Percentiles rank a stretch among this genome's conserved stretches.
These are phyloP conservation scores for Clarkia xantiana DNA, from an alignment of 345 rosid species.

Conservation along the genomic window DNA sequence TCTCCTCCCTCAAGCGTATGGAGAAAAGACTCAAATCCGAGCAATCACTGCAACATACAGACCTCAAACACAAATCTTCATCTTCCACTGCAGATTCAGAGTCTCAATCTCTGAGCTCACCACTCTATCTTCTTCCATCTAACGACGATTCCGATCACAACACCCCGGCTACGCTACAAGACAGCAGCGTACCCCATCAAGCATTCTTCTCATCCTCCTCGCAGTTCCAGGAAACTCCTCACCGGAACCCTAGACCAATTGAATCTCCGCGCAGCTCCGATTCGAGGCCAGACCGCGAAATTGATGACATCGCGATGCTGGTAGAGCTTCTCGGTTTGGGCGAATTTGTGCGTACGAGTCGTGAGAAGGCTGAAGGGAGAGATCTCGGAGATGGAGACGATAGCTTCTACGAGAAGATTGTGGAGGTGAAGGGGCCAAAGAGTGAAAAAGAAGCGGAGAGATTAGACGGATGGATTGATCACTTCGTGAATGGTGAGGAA, in stretches of 20 bases:
- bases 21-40: slow-evolving; percentile 2
- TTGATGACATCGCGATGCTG: slow-evolving; percentile 20
- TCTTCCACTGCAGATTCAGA: not conserved
- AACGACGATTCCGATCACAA: not conserved
- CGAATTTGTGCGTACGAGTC: slow-evolving; percentile 1
- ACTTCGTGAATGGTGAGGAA: slow-evolving; percentile 15
- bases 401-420: slow-evolving; percentile 33
- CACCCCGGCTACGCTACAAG: slow-evolving; percentile 10
- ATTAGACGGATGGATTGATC: slow-evolving; percentile 30
- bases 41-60: not conserved
- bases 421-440: slow-evolving; percentile 39
- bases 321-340: slow-evolving; percentile 24
- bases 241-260: slow-evolving; percentile 10
- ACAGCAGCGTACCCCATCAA: slow-evolving; percentile 32
- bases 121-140: slow-evolving; percentile 1
- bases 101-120: not conserved
- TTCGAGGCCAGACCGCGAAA: not conserved
- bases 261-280: not conserved
- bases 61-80: not conserved
- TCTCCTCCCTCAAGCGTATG: slow-evolving; percentile 1
- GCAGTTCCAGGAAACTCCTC: slow-evolving; percentile 9
- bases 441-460: slow-evolving; percentile 27
- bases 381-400: slow-evolving; percentile 17
- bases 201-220: slow-evolving; percentile 26
- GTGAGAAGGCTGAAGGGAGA: slow-evolving; percentile 9